Evolutionary conservation across 108 stramenopile species (phyloP), one percentile per base, ranked within the genome.

Genomic region (Pseudonitzschia multiseries): DNA sequence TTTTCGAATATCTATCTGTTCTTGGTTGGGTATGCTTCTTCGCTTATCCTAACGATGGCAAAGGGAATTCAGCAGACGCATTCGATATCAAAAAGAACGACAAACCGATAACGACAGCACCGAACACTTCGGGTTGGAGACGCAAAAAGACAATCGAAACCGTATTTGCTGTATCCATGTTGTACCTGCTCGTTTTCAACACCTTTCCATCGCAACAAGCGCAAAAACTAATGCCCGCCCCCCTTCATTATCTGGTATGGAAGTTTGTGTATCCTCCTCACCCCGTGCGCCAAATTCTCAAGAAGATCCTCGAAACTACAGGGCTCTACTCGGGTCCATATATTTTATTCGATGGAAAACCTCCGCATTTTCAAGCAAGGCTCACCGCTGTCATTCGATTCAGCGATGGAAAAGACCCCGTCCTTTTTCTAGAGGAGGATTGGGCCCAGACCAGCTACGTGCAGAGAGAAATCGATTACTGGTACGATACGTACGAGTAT

Each of bases 21-120:
- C 66, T 67, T 67, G 66, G 66, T 67, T 67, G 66, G 66, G 66
- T 67, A 22, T 44, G 27, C 17, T 67, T 67, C 66, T 67, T 67
- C 28, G 66, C 28, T 24, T 67, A 67, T 24, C 66, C 66, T 1
- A 67, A 67, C 44, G 66, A 67, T 29, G 46, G 46, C 14, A 50
- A 67, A 27, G 14, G 8, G 6, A 27, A 28, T 44, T 22, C 42
- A 15, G 66, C 13, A 12, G 0, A 21, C 15, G 21, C 13, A 9
- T n/a, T 27, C n/a, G 24, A 28, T 13, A 67, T 4, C 66, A 50
- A 17, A 2, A 26, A 48, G 44, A 48, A 8, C n/a, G 2, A 21
- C 43, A 13, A 29, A 27, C 10, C 17, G 4, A 36, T 4, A 28
- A 17, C 2, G 17, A 17, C 33, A 24, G 26, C 26, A 18, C 5